Conservation (phyloP, 1,139 yeast genomes). For the Saccharomyces hybrid region DNA sequence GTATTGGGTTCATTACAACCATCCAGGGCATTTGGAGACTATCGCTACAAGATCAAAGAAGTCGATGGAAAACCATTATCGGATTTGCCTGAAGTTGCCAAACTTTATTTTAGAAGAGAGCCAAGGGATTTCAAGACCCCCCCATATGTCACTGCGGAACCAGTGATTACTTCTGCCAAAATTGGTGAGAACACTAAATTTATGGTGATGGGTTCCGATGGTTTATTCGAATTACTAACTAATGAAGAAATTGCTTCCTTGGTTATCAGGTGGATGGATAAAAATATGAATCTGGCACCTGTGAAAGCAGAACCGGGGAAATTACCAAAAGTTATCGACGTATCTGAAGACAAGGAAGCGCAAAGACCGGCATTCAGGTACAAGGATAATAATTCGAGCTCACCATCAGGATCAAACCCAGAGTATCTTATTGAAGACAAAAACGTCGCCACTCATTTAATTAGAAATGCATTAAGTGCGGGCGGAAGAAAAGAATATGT, state of each 20-base stretch:
- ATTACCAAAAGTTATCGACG: constrained; percentile 55
- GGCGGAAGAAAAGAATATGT: constrained; percentile 79
- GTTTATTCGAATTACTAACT: constrained; percentile 82
- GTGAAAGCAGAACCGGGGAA: constrained; percentile 36
- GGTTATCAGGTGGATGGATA: constrained; percentile 93
- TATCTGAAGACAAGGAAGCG: constrained; percentile 49
- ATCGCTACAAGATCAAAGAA: constrained; percentile 77
- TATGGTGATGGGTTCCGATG: constrained; percentile 90
- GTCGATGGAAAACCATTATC: constrained; percentile 35
- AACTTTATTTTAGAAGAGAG: constrained; percentile 74
- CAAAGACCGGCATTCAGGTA: constrained; percentile 54
- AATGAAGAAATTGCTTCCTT: constrained; percentile 92
- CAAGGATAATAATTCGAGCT: constrained; percentile 27
- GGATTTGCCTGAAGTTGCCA: constrained; percentile 69
- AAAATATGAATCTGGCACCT: constrained; percentile 42
- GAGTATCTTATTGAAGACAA: constrained; percentile 63
- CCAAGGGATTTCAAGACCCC: constrained; percentile 81
- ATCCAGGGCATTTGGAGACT: constrained; percentile 94
- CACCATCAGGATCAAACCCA: constrained; percentile 27
- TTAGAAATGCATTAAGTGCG: constrained; percentile 90
- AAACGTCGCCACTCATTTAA: constrained; percentile 86
- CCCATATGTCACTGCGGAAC: constrained; percentile 96
- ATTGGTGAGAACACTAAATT: constrained; percentile 75
- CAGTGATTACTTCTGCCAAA: constrained; percentile 78
- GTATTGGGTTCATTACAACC: constrained; percentile 95